Conservation (phyloP, 345 rosid species). For the Moricandia arvensis region DNA sequence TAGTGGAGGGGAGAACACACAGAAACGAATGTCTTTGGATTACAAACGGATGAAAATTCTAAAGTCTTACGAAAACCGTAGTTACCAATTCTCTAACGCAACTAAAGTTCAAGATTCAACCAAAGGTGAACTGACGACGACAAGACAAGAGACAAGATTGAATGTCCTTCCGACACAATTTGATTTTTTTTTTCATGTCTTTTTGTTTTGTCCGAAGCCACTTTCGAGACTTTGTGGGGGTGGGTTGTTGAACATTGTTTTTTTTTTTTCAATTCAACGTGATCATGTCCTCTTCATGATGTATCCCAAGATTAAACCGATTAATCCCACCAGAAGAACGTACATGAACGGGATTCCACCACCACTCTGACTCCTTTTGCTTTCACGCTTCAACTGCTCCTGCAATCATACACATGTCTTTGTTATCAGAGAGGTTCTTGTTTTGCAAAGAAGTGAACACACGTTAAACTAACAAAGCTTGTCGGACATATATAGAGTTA, state of each 20-base stretch:
- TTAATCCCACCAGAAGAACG: conserved; percentile 59
- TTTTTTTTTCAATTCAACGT: not conserved
- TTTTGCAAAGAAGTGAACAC: not conserved
- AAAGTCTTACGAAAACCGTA: conserved; percentile 25
- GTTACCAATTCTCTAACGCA: conserved; percentile 18
- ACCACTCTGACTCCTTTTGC: conserved; percentile 40
- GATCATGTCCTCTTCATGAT: conserved; percentile 62
- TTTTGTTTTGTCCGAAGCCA: conserved; percentile 6
- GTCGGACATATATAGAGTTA: not conserved
- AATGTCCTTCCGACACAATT: conserved; percentile 24
- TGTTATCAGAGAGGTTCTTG: conserved; percentile 5
- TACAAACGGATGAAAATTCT: conserved; percentile 14
- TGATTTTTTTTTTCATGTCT: conserved; percentile 26
- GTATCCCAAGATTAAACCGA: conserved; percentile 74
- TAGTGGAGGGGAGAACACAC: conserved; percentile 5
- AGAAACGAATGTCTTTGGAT: not conserved
- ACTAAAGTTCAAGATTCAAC: conserved; percentile 9
- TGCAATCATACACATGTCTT: conserved; percentile 37
- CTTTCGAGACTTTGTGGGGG: not conserved
- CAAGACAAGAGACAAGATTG: conserved; percentile 27
- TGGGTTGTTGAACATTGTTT: not conserved
- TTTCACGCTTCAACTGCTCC: conserved; percentile 59
- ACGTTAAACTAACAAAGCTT: not conserved
- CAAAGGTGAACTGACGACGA: conserved; percentile 26
- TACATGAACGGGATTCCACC: conserved; percentile 50